Percentiles rank a stretch among this genome's conserved stretches.
Conservation (phyloP, 257 asterid species). For the Solanum pinnatisectum region DNA sequence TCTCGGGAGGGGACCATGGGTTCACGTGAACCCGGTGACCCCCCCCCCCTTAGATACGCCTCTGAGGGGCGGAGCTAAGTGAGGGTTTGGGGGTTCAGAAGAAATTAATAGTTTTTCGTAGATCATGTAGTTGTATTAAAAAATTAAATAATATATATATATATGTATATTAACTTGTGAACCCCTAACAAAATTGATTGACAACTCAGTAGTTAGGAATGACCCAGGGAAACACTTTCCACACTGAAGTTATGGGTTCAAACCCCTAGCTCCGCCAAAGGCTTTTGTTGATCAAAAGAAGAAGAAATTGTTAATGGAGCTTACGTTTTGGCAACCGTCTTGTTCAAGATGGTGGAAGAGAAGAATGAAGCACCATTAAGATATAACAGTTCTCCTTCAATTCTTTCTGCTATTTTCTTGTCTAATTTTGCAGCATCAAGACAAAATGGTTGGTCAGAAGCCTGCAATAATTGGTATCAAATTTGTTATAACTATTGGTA, state of each 20-base stretch:
- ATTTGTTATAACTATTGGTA: neutral
- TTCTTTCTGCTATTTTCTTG: conserved; percentile 73
- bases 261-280: too few species aligned
- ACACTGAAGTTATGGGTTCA: too few species aligned
- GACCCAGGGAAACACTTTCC: too few species aligned
- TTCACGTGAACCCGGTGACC: too few species aligned
- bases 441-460: conserved; percentile 79
- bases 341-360: conserved; percentile 81
- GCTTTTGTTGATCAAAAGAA: neutral
- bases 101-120: too few species aligned
- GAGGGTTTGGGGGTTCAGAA: neutral
- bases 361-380: conserved; percentile 83
- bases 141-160: too few species aligned
- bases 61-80: neutral
- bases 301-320: neutral
- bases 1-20: too few species aligned
- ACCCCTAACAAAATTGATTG: neutral
- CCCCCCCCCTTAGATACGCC: too few species aligned
- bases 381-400: conserved; percentile 75
- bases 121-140: too few species aligned
- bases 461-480: conserved; percentile 24
- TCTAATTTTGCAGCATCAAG: conserved; percentile 77
- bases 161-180: too few species aligned
- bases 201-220: neutral
- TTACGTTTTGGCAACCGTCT: conserved; percentile 83